A percentile compares a stretch with the other conserved stretches of the same genome.
Evolutionary conservation across 768 basidiomycete genomes (phyloP).

Genomic region (Boletellus emodensis): DNA sequence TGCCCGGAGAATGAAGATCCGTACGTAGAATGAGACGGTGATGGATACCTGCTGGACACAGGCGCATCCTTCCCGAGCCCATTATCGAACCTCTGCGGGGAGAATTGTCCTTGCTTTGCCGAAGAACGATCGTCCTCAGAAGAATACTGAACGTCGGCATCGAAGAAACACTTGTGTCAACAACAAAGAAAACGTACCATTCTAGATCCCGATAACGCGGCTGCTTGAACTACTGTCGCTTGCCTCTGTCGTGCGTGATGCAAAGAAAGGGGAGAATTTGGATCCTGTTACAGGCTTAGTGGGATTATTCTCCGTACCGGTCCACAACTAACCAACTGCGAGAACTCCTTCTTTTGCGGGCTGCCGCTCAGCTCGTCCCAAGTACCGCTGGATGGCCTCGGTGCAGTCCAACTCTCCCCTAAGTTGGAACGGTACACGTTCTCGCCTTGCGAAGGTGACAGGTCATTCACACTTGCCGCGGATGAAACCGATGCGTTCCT

Average conservation of each 20-base stretch:
- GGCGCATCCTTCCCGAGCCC: constrained; percentile 39
- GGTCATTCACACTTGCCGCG: constrained; percentile 48
- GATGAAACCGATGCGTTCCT: constrained; percentile 65
- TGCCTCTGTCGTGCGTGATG: constrained; percentile 48
- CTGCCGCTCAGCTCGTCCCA: constrained; percentile 57
- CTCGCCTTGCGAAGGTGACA: constrained; percentile 44
- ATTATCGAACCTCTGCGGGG: constrained; percentile 52
- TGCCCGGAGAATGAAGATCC: constrained; percentile 30
- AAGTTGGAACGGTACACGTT: constrained; percentile 43
- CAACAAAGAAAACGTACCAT: constrained; percentile 30
- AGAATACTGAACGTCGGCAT: constrained; percentile 16
- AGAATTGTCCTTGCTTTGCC: constrained; percentile 47
- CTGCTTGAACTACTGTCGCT: constrained; percentile 34
- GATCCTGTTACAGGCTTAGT: constrained; percentile 35
- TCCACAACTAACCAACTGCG: constrained; percentile 42
- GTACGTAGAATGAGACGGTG: constrained; percentile 42
- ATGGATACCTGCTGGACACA: constrained; percentile 41
- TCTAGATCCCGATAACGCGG: constrained; percentile 38
- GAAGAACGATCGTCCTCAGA: constrained; percentile 45
- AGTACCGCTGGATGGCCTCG: constrained; percentile 48
- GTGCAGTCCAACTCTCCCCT: constrained; percentile 48
- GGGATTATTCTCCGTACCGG: constrained; percentile 1
- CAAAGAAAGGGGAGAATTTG: constrained; percentile 38
- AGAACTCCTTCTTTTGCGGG: constrained; percentile 48
- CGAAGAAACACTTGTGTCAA: constrained; percentile 9